A percentile compares a stretch with the other conserved stretches of the same genome.
Evolutionary conservation across 2,329 filamentous ascomycete genomes (phyloP).

Genomic region (Penicillium sp.): DNA sequence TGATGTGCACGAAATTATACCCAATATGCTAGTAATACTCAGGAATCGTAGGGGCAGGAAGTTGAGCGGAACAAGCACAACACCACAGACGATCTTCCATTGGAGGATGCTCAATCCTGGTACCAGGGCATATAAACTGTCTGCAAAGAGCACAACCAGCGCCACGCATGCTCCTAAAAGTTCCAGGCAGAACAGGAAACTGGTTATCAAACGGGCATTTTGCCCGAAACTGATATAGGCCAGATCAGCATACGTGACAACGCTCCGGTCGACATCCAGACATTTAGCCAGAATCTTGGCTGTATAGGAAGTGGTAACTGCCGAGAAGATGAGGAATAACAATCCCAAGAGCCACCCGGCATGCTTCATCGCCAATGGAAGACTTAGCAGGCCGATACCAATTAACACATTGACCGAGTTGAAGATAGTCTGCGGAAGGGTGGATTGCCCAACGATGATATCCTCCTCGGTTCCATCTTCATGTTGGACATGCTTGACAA

Average conservation of each 20-base stretch:
- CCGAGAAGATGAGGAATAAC: conserved; percentile 69
- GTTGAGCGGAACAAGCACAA: conserved; percentile 76
- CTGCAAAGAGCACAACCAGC: conserved; percentile 86
- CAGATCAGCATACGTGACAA: conserved; percentile 92
- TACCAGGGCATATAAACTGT: conserved; percentile 78
- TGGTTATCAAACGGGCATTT: conserved; percentile 76
- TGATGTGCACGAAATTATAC: conserved; percentile 84
- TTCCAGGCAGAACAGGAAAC: conserved; percentile 83
- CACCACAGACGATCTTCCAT: conserved; percentile 84
- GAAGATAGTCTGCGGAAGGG: conserved; percentile 90
- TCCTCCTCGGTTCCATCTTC: conserved; percentile 79
- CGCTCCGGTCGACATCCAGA: conserved; percentile 77
- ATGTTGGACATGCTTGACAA: conserved; percentile 87
- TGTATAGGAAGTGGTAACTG: conserved; percentile 78
- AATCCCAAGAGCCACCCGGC: conserved; percentile 86
- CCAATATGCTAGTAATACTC: conserved; percentile 87
- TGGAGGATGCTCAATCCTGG: conserved; percentile 65
- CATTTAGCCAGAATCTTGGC: conserved; percentile 82
- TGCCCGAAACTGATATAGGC: conserved; percentile 88
- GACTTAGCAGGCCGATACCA: conserved; percentile 81
- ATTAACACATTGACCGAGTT: conserved; percentile 95
- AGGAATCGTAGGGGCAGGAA: conserved; percentile 80
- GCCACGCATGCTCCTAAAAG: conserved; percentile 86
- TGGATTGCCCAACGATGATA: conserved; percentile 89
- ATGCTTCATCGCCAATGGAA: conserved; percentile 84